Evolutionary conservation across 176 grass and related monocot genomes (phyloP), one percentile per base, ranked within the genome.

Genomic region (Chrysopogon serrulatus): DNA sequence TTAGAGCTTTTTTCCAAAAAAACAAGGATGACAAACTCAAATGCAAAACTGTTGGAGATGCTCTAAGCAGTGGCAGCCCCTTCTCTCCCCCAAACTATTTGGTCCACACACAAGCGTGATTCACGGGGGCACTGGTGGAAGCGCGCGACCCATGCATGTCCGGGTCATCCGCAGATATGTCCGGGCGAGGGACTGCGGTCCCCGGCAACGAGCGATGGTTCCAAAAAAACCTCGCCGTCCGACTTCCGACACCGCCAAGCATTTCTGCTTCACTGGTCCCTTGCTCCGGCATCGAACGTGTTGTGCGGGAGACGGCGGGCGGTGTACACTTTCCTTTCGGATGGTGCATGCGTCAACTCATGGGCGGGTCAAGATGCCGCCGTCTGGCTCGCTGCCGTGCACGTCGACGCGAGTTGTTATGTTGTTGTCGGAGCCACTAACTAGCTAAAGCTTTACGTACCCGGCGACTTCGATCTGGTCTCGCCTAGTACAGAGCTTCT

Each of bases 381-480:
- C 16, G 15, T 31, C 17, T 23, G 1, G 33, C 65, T 14, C 47
- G 16, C 3, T 19, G 36, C 2, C 39, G 33, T 28, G 2, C 74
- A 69, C 39, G 10, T n/a, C 19, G 35, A 14, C 3, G 35, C 21
- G n/a, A 53, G 57, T 23, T 21, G n/a, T 3, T 35, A 44, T 45
- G 27, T 21, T 63, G 5, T 63, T 11, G 65, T 9, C 18, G 28
- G 79, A 68, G 71, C 30, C 79, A 62, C 45, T 10, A 35, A 31
- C 21, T 19, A 30, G 48, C 27, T 26, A 62, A 35, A 35, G 28
- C 56, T 17, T 17, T 70, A 32, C 16, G 44, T 68, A 10, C 32
- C 6, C 6, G 63, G 62, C n/a, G 78, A 77, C 64, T 90, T 85
- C 63, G 71, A 77, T 69, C 30, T 24, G 40, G 82, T 89, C 82